Evolutionary conservation across 2,329 filamentous ascomycete genomes (phyloP).

Genomic region (Pseudomassariella vexata): DNA sequence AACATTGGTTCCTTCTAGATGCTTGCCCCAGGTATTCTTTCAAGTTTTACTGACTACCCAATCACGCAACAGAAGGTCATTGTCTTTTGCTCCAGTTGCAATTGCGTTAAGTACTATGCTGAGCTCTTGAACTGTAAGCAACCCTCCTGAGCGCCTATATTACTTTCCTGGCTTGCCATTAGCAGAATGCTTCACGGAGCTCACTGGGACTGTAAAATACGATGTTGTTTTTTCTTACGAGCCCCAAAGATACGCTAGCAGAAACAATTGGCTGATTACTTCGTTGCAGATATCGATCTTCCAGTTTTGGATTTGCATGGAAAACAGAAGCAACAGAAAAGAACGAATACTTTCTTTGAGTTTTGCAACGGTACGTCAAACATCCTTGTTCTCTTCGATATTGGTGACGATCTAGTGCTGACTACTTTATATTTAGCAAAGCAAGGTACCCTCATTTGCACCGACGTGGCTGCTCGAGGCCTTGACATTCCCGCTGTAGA

Average conservation of each 20-base stretch:
- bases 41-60: neutral
- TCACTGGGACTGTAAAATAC: too few relatives aligned
- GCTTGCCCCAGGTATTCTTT: too few relatives aligned
- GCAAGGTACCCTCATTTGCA: conserved; percentile 87
- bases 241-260: too few relatives aligned
- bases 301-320: conserved; percentile 74
- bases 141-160: too few relatives aligned
- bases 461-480: conserved; percentile 90
- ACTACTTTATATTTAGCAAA: conserved; percentile 36
- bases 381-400: too few relatives aligned
- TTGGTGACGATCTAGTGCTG: neutral
- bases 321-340: conserved; percentile 97
- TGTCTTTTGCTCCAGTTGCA: conserved; percentile 90
- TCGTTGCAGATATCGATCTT: conserved; percentile 71
- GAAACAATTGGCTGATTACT: too few relatives aligned
- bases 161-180: conserved; percentile 74
- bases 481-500: conserved; percentile 94
- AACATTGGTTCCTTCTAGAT: too few relatives aligned
- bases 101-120: conserved; percentile 91
- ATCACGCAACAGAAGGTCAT: conserved; percentile 92
- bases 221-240: too few relatives aligned
- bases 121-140: conserved; percentile 96
- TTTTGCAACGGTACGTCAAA: conserved; percentile 60
- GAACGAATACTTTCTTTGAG: conserved; percentile 98
- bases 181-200: conserved; percentile 3